Evolutionary conservation across 257 asterid genomes (phyloP).

Genomic region (Penstemon davidsonii): DNA sequence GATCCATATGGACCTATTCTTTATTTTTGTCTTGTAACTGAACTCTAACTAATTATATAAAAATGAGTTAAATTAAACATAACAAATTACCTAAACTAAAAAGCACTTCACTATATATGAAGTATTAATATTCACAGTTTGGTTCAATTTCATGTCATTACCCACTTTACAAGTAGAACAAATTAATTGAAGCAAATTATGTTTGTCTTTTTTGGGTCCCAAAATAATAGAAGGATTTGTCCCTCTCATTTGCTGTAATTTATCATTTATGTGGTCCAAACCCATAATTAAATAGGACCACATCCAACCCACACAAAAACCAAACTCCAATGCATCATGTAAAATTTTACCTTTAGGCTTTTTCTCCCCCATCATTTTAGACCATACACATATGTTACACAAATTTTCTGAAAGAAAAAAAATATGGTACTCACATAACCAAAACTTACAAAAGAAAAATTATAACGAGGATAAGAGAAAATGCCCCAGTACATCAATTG

Average conservation of each 20-base stretch:
- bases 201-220: slow-evolving; percentile 6
- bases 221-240: slow-evolving; percentile 14
- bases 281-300: neutral
- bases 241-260: slow-evolving; percentile 17
- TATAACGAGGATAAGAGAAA: slow-evolving; percentile 14
- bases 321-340: neutral
- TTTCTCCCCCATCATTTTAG: neutral
- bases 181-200: neutral
- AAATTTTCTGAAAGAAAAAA: neutral
- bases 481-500: neutral
- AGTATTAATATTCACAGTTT: neutral
- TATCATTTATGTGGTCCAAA: slow-evolving; percentile 18
- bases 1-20: too few relatives aligned
- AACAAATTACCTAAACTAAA: neutral
- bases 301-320: slow-evolving; percentile 12
- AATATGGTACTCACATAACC: slow-evolving; percentile 2
- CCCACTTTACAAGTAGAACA: neutral
- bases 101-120: too few relatives aligned
- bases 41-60: too few relatives aligned
- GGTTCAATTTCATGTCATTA: neutral
- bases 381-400: too few relatives aligned
- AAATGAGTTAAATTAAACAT: too few relatives aligned
- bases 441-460: slow-evolving; percentile 8
- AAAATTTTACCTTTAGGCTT: neutral
- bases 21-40: too few relatives aligned